A percentile compares a stretch with the other conserved stretches of the same genome.
These are phyloP conservation scores for Oryza meridionalis DNA, from an alignment of 176 grass and related monocot species.

Conservation along the genomic window DNA sequence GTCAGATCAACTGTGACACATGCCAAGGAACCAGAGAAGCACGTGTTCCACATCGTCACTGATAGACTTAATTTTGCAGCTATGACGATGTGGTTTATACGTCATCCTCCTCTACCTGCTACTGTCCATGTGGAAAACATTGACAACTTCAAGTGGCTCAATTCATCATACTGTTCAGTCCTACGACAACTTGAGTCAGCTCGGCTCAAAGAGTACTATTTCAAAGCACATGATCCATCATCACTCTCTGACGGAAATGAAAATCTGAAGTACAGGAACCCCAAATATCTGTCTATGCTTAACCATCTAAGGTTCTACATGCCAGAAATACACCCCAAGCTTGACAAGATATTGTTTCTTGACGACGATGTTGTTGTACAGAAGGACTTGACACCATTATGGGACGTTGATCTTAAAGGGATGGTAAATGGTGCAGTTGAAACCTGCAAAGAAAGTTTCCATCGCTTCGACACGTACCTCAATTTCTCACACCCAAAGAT, in stretches of 20 bases:
- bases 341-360: conserved; percentile 95
- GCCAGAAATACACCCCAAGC: conserved; percentile 93
- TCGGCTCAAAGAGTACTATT: conserved; percentile 93
- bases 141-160: conserved; percentile 96
- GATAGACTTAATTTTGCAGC: conserved; percentile 95
- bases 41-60: conserved; percentile 94
- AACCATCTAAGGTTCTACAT: conserved; percentile 98
- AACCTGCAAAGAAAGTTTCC: conserved; percentile 97
- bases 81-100: conserved; percentile 97
- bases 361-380: conserved; percentile 95
- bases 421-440: conserved; percentile 99
- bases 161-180: conserved; percentile 94
- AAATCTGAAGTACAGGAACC: conserved; percentile 95
- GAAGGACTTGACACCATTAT: conserved; percentile 85
- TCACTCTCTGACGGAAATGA: conserved; percentile 87
- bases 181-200: conserved; percentile 92
- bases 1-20: conserved; percentile 78
- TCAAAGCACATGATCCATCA: conserved; percentile 90
- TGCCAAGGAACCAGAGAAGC: conserved; percentile 87
- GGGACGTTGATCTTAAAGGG: conserved; percentile 81
- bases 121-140: conserved; percentile 87
- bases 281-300: conserved; percentile 97
- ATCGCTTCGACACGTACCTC: conserved; percentile 95
- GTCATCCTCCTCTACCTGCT: conserved; percentile 58
- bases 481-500: conserved; percentile 95